phyloP scores from a whole-genome alignment of 225 moss, liverwort and hornwort species.

The Physcomitrium patens region DNA sequence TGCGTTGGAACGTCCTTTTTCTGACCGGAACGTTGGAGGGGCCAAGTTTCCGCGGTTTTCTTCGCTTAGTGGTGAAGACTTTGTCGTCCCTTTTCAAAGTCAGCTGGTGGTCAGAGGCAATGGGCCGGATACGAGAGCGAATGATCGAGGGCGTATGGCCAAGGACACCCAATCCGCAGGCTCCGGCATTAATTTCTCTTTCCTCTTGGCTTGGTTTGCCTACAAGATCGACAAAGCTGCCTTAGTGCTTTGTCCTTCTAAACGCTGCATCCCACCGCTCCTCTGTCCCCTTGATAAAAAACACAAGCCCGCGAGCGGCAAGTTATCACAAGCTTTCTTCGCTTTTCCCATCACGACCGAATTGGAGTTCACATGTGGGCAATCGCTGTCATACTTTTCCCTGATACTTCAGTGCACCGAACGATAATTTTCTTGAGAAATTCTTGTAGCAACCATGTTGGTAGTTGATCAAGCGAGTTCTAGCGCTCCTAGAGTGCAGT shows the following conservation, averaged over 20 bases:
- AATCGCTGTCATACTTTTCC: no score
- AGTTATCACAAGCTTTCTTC: no score
- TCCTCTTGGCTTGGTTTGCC: neutral
- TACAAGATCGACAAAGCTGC: neutral
- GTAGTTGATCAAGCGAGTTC: no score
- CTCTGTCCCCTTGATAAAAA: no score
- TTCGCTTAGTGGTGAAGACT: constrained; percentile 19
- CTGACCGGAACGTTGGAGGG: neutral
- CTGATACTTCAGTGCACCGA: no score
- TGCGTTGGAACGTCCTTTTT: neutral
- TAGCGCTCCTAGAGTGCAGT: no score
- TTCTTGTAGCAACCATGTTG: no score
- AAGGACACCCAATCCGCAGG: constrained; percentile 3
- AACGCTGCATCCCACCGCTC: neutral
- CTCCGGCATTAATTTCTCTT: neutral
- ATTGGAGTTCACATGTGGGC: no score
- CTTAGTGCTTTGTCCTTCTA: neutral
- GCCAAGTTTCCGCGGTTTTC: constrained; percentile 34
- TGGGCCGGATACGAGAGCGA: neutral
- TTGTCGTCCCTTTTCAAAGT: constrained; percentile 18
- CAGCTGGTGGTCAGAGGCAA: neutral
- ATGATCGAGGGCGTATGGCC: neutral
- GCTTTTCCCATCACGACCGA: no score
- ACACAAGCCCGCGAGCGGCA: no score
- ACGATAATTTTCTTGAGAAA: no score